Percentiles rank a stretch among this genome's conserved stretches.
These are phyloP conservation scores for Xylaria digitata DNA, from an alignment of 2,329 filamentous ascomycete genomes.

Conservation along the genomic window DNA sequence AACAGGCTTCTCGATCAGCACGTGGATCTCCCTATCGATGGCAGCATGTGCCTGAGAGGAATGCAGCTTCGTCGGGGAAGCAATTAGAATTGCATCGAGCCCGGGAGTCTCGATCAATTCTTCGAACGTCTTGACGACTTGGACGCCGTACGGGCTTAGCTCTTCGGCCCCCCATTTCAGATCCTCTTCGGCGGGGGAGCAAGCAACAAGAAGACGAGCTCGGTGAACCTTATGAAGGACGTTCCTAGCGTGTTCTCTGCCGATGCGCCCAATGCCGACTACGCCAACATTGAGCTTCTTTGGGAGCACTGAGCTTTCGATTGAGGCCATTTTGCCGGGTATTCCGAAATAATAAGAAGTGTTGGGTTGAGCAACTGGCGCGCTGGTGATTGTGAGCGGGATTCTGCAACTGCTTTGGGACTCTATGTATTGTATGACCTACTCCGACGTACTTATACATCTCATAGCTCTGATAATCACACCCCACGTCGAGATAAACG, in stretches of 20 bases:
- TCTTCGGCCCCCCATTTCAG: conserved; percentile 13
- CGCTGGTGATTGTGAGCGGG: no score
- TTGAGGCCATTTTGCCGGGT: conserved; percentile 5
- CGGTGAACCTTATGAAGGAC: conserved; percentile 17
- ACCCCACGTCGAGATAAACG: no score
- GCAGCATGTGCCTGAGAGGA: conserved; percentile 10
- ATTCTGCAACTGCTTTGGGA: no score
- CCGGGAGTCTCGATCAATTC: conserved; percentile 10
- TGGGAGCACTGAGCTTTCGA: conserved; percentile 5
- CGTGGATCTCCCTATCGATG: conserved; percentile 14
- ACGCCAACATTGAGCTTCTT: conserved; percentile 18
- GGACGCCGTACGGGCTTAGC: conserved; percentile 5
- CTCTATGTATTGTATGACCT: no score
- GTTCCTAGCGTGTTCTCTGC: conserved; percentile 13
- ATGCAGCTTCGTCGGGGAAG: conserved; percentile 16
- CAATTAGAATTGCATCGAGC: conserved; percentile 19
- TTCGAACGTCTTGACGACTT: conserved; percentile 13
- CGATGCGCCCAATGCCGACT: conserved; percentile 17
- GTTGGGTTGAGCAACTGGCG: no score
- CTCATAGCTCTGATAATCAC: no score
- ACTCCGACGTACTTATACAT: no score
- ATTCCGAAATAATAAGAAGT: no score
- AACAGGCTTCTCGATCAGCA: conserved; percentile 7
- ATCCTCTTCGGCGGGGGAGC: conserved; percentile 10
- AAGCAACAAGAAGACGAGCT: conserved; percentile 8